A percentile compares a stretch with the other conserved stretches of the same genome.
These are phyloP conservation scores for Epichloe sylvatica DNA, from an alignment of 2,329 filamentous ascomycete species.

Conservation along the genomic window DNA sequence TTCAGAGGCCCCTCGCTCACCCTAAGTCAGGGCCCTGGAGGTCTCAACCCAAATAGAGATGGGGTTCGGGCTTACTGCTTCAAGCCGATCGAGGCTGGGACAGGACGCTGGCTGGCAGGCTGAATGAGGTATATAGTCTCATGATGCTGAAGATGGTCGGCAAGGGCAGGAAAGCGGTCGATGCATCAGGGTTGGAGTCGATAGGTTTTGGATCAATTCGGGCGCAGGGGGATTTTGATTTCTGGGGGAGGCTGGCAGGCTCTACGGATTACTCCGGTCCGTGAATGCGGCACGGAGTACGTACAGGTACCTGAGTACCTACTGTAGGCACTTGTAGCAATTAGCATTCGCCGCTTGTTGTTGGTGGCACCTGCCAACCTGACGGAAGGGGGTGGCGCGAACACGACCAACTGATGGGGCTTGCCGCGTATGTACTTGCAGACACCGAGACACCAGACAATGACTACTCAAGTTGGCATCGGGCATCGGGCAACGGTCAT, in stretches of 20 bases:
- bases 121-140: constrained; percentile 15
- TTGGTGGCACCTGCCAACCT: no score
- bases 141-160: constrained; percentile 14
- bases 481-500: no score
- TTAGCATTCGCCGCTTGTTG: no score
- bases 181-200: not conserved
- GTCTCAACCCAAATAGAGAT: constrained; percentile 11
- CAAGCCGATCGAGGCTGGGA: constrained; percentile 20
- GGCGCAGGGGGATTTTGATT: not conserved
- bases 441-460: no score
- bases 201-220: not conserved
- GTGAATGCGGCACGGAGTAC: no score
- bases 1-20: constrained; percentile 18
- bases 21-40: constrained; percentile 6
- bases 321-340: no score
- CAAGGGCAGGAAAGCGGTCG: not conserved
- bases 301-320: no score
- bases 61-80: constrained; percentile 6
- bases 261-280: no score
- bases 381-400: no score
- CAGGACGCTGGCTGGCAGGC: constrained; percentile 3
- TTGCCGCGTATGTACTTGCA: no score
- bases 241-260: not conserved
- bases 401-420: no score
- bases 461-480: no score